phyloP scores from a whole-genome alignment of 345 rosid species.

The Aurinia saxatilis region DNA sequence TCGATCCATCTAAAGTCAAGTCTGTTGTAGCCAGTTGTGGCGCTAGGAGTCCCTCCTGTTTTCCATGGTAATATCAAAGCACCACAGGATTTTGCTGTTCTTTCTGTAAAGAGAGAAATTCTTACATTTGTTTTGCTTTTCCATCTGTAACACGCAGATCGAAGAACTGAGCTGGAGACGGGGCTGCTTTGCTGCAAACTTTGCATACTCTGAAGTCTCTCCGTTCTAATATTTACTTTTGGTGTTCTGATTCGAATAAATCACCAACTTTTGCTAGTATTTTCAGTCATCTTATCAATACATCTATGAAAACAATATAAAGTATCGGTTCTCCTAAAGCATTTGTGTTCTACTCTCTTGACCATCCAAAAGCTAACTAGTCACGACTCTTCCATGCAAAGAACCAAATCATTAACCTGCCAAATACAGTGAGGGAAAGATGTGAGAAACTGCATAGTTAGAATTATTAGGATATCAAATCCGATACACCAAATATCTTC shows the following conservation, averaged over 20 bases:
- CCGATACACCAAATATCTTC: no score
- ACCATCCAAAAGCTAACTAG: slow-evolving; percentile 1
- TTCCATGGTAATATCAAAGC: slow-evolving; percentile 19
- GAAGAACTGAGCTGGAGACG: slow-evolving; percentile 1
- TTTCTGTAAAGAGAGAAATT: neutral
- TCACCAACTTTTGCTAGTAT: slow-evolving; percentile 9
- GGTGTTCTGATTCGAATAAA: slow-evolving; percentile 5
- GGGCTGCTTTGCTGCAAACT: neutral
- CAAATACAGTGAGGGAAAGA: no score
- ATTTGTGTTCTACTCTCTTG: slow-evolving; percentile 1
- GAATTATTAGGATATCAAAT: no score
- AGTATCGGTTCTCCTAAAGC: neutral
- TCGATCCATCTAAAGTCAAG: slow-evolving; percentile 33
- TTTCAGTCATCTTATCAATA: neutral
- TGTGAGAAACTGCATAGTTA: no score
- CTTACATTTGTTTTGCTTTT: neutral
- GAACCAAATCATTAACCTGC: neutral
- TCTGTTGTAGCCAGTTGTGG: slow-evolving; percentile 36
- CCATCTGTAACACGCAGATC: slow-evolving; percentile 5
- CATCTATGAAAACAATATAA: neutral
- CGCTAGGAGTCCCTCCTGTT: slow-evolving; percentile 19
- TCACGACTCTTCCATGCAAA: slow-evolving; percentile 2
- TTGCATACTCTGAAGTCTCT: neutral
- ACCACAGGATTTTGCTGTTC: neutral
- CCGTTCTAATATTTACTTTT: neutral